Base-by-base conservation (phyloP, 805 yeast genomes). In the Candida tallmaniae region DNA sequence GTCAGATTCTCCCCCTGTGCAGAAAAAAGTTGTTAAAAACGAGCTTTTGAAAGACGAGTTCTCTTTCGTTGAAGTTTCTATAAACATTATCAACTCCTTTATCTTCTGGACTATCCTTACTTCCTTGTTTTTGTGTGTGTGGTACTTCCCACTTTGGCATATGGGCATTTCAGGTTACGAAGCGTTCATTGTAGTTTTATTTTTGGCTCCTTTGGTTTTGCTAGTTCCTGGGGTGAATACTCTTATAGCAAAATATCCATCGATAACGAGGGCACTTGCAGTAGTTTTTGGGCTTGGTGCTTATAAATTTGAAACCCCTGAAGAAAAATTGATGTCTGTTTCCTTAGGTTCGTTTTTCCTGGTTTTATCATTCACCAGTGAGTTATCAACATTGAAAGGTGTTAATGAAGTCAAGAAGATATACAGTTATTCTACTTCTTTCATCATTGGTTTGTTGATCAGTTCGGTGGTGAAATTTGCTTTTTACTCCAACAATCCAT, bases 81-180 rank as follows among this genome's bases (percentile, higher is more conserved):
- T 67, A 29, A 72, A 76, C 49, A 54, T 70, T 11, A 52, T 76
- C 50, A 88, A 89, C 53, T 71, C 90, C 3, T 80, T 77, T 52
- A 68, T 86, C 36, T 86, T 85, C 56, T 93, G 97, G 96, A 71
- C 97, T 0, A 79, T 80, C 15, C 44, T 78, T 27, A 83, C 97
- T 3, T 76, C 96, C 0, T 65, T 93, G 39, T 82, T 87, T 28
- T 73, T 93, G 37, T 79, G 93, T 51, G 79, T 93, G 32, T 93
- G 98, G 98, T 86, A 85, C 64, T 93, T 93, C 70, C 98, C 98
- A 8, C 68, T 93, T 42, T 93, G 98, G 98, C 76, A 83, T 54
- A 88, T 93, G 97, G 97, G 97, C 5, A 82, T 93, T 29, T 83
- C 95, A 2, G 98, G 98, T 4, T 89, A 84, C 55, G 98, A 93